Percentiles rank a stretch among this genome's conserved stretches.
phyloP scores from a whole-genome alignment of 495 filamentous ascomycete genomes.

The Penicillium lividum region DNA sequence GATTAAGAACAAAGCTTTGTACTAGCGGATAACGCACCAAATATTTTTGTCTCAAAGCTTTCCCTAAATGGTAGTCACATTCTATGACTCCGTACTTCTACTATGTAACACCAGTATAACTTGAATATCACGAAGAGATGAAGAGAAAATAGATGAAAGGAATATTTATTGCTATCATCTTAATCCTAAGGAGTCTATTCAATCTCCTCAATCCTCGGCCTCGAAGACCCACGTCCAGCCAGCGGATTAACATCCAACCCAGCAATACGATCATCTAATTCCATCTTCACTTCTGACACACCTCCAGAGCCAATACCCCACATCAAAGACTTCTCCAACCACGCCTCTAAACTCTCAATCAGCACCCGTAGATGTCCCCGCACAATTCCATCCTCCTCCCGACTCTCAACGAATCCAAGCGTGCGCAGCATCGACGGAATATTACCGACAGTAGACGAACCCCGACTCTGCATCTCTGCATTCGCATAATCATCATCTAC shows the following conservation, averaged over 20 bases:
- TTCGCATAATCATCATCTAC: constrained; percentile 21
- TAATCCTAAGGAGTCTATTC: constrained; percentile 32
- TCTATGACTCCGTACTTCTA: background rate
- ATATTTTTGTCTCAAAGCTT: background rate
- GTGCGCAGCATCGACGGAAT: constrained; percentile 63
- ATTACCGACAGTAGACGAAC: constrained; percentile 43
- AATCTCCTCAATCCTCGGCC: constrained; percentile 55
- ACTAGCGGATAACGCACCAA: too few species aligned
- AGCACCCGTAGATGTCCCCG: constrained; percentile 70
- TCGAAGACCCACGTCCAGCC: constrained; percentile 30
- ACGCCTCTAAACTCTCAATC: constrained; percentile 70
- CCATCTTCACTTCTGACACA: constrained; percentile 27
- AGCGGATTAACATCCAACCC: constrained; percentile 40
- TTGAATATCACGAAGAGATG: background rate
- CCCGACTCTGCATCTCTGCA: constrained; percentile 3
- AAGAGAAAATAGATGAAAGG: background rate
- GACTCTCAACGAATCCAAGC: constrained; percentile 63
- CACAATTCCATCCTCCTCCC: constrained; percentile 73
- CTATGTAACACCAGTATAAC: background rate
- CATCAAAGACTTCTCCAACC: constrained; percentile 60
- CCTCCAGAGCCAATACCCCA: constrained; percentile 38
- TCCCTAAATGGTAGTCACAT: background rate
- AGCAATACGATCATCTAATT: constrained; percentile 42
- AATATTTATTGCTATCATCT: background rate
- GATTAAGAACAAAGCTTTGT: too few species aligned